Percentiles rank a stretch among this genome's conserved stretches.
phyloP scores from a whole-genome alignment of 2,329 filamentous ascomycete genomes.

The Pseudogymnoascus sp. region DNA sequence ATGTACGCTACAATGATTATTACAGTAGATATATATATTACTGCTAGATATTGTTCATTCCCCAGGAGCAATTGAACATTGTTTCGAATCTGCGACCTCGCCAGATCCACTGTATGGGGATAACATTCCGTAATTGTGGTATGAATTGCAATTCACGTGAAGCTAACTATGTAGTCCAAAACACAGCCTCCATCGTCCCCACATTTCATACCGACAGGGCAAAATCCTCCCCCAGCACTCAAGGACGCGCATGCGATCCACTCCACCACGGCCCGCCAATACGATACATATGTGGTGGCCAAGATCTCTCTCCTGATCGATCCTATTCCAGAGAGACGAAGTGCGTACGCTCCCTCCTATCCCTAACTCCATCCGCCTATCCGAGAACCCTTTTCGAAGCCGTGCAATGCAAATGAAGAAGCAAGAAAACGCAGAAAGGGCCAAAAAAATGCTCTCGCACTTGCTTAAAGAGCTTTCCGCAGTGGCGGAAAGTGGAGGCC shows the following conservation, averaged over 20 bases:
- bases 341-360: not conserved
- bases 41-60: not conserved
- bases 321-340: not conserved
- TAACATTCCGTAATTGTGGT: conserved; percentile 7
- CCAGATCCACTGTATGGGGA: not conserved
- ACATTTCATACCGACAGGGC: conserved; percentile 6
- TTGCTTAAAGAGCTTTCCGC: conserved; percentile 1
- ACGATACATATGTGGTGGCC: not conserved
- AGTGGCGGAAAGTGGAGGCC: not conserved
- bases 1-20: not conserved
- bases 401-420: conserved; percentile 2
- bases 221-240: not conserved
- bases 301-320: not conserved
- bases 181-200: conserved; percentile 7
- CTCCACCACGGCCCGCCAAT: conserved; percentile 5
- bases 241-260: conserved; percentile 6
- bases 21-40: not conserved
- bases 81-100: not conserved
- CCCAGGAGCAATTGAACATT: not conserved
- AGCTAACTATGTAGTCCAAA: conserved; percentile 5
- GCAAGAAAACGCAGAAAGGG: not conserved
- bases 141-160: conserved; percentile 1
- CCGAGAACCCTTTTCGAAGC: not conserved
- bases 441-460: not conserved
- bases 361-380: not conserved